Percentiles rank a stretch among this genome's conserved stretches.
Conservation (phyloP, 352 stramenopile species). For the Bremia lactucae region DNA sequence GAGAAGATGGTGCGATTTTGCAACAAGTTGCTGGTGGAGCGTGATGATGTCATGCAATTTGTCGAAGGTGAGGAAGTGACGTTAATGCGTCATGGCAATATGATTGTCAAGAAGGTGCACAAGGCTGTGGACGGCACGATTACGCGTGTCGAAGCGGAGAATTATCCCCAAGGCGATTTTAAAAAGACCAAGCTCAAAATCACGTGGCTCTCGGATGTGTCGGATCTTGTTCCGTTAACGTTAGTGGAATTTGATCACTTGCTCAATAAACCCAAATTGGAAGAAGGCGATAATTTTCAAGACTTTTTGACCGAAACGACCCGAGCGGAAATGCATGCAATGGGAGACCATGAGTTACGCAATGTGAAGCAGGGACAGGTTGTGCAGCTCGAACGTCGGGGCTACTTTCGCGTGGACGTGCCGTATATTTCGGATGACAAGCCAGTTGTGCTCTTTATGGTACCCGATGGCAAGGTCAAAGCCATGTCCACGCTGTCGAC, state of each 20-base stretch:
- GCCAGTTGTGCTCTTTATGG: slow-evolving; percentile 96
- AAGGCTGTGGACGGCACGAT: slow-evolving; percentile 44
- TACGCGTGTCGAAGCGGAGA: slow-evolving; percentile 54
- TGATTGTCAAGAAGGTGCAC: slow-evolving; percentile 67
- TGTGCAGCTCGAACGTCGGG: slow-evolving; percentile 97
- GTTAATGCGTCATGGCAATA: slow-evolving; percentile 88
- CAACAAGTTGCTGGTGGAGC: slow-evolving; percentile 90
- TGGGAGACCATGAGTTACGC: slow-evolving; percentile 93
- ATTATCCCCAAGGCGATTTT: slow-evolving; percentile 81
- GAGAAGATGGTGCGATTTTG: slow-evolving; percentile 86
- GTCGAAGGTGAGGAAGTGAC: slow-evolving; percentile 94
- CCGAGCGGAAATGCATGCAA: slow-evolving; percentile 86
- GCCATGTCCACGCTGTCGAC: slow-evolving; percentile 84
- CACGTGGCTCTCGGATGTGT: slow-evolving; percentile 90
- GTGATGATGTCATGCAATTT: slow-evolving; percentile 91
- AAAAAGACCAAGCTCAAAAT: slow-evolving; percentile 95
- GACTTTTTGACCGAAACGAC: slow-evolving; percentile 95
- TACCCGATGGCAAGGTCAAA: slow-evolving; percentile 95
- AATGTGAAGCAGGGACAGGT: slow-evolving; percentile 91
- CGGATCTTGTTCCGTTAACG: slow-evolving; percentile 80
- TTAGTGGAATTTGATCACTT: slow-evolving; percentile 98
- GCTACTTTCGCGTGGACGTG: slow-evolving; percentile 93
- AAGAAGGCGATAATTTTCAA: slow-evolving; percentile 96
- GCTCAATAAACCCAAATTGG: slow-evolving; percentile 97
- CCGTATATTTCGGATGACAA: slow-evolving; percentile 73